These are phyloP conservation scores for Dittrichia graveolens DNA, from an alignment of 129 eudicot genomes.

Conservation along the genomic window DNA sequence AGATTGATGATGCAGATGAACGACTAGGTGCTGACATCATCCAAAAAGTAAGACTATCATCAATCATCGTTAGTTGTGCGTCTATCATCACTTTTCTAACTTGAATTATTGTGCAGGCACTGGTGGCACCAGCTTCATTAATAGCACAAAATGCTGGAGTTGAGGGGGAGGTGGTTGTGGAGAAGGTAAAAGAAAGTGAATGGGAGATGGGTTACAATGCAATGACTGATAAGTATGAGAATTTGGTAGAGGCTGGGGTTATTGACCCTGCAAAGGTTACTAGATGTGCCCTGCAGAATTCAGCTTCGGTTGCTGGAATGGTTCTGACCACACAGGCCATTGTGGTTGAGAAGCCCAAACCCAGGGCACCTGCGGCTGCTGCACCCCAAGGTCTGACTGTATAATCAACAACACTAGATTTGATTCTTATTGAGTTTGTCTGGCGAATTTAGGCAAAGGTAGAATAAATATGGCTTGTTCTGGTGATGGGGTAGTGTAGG, in stretches of 20 bases:
- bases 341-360: slow-evolving; percentile 86
- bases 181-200: slow-evolving; percentile 71
- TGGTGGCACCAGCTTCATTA: slow-evolving; percentile 81
- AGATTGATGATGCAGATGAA: slow-evolving; percentile 80
- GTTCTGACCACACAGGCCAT: slow-evolving; percentile 95
- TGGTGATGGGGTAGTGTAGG: slow-evolving; percentile 13
- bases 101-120: slow-evolving; percentile 47
- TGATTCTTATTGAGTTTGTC: not conserved
- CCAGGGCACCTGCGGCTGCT: slow-evolving; percentile 51
- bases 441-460: not conserved
- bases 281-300: slow-evolving; percentile 87
- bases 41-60: slow-evolving; percentile 58
- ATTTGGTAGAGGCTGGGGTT: slow-evolving; percentile 80
- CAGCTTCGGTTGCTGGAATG: slow-evolving; percentile 98
- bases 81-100: not conserved
- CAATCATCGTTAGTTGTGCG: not conserved
- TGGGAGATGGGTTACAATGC: slow-evolving; percentile 98
- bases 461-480: slow-evolving; percentile 3
- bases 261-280: slow-evolving; percentile 97
- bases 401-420: slow-evolving; percentile 23
- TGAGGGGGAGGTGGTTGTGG: slow-evolving; percentile 97
- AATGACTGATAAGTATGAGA: slow-evolving; percentile 78
- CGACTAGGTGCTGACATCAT: slow-evolving; percentile 93
- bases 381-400: slow-evolving; percentile 60
- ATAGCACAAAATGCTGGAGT: slow-evolving; percentile 92